Percentiles rank a stretch among this genome's conserved stretches.
Evolutionary conservation across 352 stramenopile species (phyloP).

Genomic region (Lagenidium sp.): DNA sequence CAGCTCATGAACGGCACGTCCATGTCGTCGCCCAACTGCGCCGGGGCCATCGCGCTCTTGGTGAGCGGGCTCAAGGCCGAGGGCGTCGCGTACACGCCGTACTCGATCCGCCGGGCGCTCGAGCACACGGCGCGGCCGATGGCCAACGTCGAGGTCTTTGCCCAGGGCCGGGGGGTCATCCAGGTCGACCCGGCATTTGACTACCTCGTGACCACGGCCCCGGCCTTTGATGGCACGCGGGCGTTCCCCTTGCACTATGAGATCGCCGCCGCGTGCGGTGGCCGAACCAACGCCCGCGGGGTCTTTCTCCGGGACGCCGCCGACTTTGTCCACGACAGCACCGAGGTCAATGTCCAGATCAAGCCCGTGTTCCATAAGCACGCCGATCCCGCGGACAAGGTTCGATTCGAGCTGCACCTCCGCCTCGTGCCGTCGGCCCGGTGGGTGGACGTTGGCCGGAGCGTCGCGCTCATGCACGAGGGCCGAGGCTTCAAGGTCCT

Average conservation of each 20-base stretch:
- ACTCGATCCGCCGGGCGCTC: constrained; percentile 83
- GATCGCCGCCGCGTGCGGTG: constrained; percentile 12
- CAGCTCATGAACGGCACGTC: constrained; percentile 97
- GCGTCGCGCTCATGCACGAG: constrained; percentile 83
- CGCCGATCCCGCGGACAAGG: constrained; percentile 65
- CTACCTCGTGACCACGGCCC: constrained; percentile 36
- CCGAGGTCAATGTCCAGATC: constrained; percentile 78
- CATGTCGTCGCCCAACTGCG: constrained; percentile 94
- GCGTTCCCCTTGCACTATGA: constrained; percentile 42
- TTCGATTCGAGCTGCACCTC: constrained; percentile 87
- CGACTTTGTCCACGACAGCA: constrained; percentile 70
- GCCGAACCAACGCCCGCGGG: constrained; percentile 41
- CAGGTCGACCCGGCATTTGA: constrained; percentile 74
- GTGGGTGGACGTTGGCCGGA: constrained; percentile 85
- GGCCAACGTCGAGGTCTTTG: constrained; percentile 56
- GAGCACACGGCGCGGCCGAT: constrained; percentile 75
- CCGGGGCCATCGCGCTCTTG: constrained; percentile 90
- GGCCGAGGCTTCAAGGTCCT: constrained; percentile 85
- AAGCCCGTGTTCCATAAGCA: constrained; percentile 86
- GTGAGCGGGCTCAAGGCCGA: constrained; percentile 86
- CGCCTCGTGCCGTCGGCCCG: constrained; percentile 65
- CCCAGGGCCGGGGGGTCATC: constrained; percentile 74
- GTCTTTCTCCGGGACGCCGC: constrained; percentile 75
- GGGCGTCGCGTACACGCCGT: constrained; percentile 74
- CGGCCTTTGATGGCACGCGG: constrained; percentile 51